Base-by-base conservation (phyloP, 495 filamentous ascomycete genomes). In the Xylaria castorea region DNA sequence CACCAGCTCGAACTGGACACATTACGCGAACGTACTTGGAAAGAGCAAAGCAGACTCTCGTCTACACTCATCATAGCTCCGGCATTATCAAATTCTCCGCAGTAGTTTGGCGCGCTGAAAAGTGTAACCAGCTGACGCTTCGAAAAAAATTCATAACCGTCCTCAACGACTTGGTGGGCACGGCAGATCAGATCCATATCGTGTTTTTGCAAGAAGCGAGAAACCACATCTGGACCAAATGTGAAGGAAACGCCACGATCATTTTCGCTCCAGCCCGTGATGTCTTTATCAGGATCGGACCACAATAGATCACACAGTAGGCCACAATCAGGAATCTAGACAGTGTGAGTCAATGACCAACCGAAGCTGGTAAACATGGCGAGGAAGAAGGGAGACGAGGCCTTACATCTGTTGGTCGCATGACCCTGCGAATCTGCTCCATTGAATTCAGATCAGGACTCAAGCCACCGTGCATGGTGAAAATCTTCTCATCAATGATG, bases 11-110 rank as follows among this genome's bases (percentile, higher is more conserved):
- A 25, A n/a, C 3, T 66, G 20, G 25, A 57, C 9, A n/a, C 14
- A 22, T 50, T 42, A 34, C 30, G 65, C 27, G 58, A 61, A 87
- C 90, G 69, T 86, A 97, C 95, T 93, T 99, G 96, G 91, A 99
- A 99, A 71, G 94, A 97, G 89, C 96, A 99, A 79, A 99, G 88
- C 81, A 99, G 84, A 81, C 94, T 97, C 86, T 98, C 96, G 81
- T 98, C 97, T n/a, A 99, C 96, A 80, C 96, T 98, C 96, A 99
- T 98, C 97, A 99, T 98, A 53, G 96, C 96, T 79, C 96, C 96
- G 50, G 96, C 96, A 83, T 99, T 99, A 87, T 99, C 96, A 81
- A 99, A 99, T 83, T 99, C 96, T 80, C 96, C 96, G 81, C 96
- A 99, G 86, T 99, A 99, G 85, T 99, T 99, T 68, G 96, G 96